Percentiles rank a stretch among this genome's conserved stretches.
Evolutionary conservation across 2,329 filamentous ascomycete genomes (phyloP).

Genomic region (Pezicula radicicola): DNA sequence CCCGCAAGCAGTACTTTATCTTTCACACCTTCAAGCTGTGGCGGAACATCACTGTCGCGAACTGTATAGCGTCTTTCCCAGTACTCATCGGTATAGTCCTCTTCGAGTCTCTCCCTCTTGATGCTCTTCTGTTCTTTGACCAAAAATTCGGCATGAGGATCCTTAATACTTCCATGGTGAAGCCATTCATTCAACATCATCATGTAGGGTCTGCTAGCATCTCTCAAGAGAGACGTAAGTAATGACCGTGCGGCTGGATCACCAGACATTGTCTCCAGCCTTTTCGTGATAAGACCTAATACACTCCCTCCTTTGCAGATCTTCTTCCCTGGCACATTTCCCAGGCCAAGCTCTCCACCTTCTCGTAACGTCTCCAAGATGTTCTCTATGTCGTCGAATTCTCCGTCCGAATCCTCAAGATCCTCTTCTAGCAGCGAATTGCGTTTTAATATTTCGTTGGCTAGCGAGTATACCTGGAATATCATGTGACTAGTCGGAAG

Average conservation of each 20-base stretch:
- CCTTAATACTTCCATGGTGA: constrained; percentile 91
- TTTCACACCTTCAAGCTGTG: constrained; percentile 85
- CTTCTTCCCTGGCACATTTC: constrained; percentile 80
- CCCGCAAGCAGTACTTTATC: constrained; percentile 93
- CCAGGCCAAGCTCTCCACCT: constrained; percentile 76
- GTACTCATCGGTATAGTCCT: constrained; percentile 98
- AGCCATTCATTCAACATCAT: constrained; percentile 98
- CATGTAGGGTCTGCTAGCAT: constrained; percentile 95
- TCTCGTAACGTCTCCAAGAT: constrained; percentile 88
- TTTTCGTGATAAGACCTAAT: constrained; percentile 80
- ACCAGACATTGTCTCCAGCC: constrained; percentile 86
- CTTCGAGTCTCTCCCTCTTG: constrained; percentile 81
- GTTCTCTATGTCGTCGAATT: constrained; percentile 83
- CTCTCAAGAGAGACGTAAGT: constrained; percentile 76
- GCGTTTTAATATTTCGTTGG: constrained; percentile 81
- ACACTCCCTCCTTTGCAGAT: constrained; percentile 96
- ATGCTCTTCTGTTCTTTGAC: constrained; percentile 97
- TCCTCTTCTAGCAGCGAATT: constrained; percentile 87
- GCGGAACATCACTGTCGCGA: constrained; percentile 84
- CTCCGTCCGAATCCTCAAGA: constrained; percentile 56
- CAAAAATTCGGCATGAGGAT: constrained; percentile 90
- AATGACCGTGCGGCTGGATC: constrained; percentile 84
- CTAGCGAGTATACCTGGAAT: constrained; percentile 82
- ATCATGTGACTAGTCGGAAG: constrained; percentile 90
- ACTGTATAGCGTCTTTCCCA: constrained; percentile 98